Evolutionary conservation across 106 monocot genomes (phyloP).

Genomic region (Amphibolis antarctica): DNA sequence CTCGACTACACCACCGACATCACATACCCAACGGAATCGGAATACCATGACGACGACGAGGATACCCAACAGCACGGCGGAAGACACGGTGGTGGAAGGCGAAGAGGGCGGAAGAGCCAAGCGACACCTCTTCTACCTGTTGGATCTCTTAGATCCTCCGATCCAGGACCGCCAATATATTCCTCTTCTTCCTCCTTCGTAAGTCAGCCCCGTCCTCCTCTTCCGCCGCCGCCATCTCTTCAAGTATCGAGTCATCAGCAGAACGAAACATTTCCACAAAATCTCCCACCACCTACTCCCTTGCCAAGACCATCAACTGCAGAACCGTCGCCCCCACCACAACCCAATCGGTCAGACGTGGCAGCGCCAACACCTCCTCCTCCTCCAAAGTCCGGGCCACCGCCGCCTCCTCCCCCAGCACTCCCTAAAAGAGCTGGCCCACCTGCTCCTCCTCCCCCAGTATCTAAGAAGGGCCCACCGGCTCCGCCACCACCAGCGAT

Average conservation of each 20-base stretch:
- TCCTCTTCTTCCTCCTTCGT: background rate
- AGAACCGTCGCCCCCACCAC: slow-evolving; percentile 6
- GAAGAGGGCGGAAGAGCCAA: background rate
- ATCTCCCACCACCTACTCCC: slow-evolving; percentile 10
- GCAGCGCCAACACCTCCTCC: slow-evolving; percentile 15
- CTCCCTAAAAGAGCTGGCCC: background rate
- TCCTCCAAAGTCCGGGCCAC: background rate
- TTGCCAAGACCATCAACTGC: background rate
- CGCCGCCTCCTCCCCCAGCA: slow-evolving; percentile 1
- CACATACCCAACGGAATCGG: background rate
- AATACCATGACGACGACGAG: background rate
- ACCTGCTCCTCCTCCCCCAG: background rate
- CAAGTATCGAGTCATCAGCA: background rate
- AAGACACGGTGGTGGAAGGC: background rate
- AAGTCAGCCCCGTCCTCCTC: background rate
- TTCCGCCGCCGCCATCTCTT: slow-evolving; percentile 15
- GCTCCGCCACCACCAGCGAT: slow-evolving; percentile 12
- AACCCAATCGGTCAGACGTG: background rate
- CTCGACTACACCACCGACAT: background rate
- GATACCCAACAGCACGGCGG: too few species aligned
- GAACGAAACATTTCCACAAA: slow-evolving; percentile 6
- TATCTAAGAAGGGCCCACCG: background rate
- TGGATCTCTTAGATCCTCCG: slow-evolving; percentile 1
- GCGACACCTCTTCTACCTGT: slow-evolving; percentile 7
- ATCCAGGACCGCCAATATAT: background rate